Conservation (phyloP, 2,329 filamentous ascomycete genomes). For the Colletotrichum liriopes region DNA sequence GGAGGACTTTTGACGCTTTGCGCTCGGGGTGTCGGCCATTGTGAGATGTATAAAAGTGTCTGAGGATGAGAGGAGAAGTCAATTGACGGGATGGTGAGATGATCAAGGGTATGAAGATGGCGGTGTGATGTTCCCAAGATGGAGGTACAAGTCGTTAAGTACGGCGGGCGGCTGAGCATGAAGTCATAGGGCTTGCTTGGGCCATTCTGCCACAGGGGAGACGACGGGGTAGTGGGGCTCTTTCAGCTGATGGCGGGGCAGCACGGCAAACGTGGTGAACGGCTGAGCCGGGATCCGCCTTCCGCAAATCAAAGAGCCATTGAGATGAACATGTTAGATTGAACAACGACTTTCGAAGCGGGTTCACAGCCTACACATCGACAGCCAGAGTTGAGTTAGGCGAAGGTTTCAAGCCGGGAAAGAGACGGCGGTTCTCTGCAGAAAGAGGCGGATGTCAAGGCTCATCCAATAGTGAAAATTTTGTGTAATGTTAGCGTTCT, state of each 20-base stretch:
- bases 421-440: too few relatives aligned
- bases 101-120: neutral
- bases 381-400: too few relatives aligned
- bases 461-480: too few relatives aligned
- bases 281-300: neutral
- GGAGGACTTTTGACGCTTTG: slow-evolving; percentile 52
- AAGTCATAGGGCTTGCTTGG: slow-evolving; percentile 31
- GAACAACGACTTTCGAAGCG: too few relatives aligned
- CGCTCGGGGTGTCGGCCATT: slow-evolving; percentile 42
- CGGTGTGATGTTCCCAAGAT: neutral
- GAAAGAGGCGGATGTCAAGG: too few relatives aligned
- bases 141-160: slow-evolving; percentile 3
- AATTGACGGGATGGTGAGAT: neutral
- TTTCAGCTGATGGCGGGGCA: slow-evolving; percentile 31
- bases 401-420: too few relatives aligned
- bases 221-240: slow-evolving; percentile 29
- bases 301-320: neutral
- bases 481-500: too few relatives aligned
- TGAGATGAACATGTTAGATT: too few relatives aligned
- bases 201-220: slow-evolving; percentile 18
- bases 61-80: neutral
- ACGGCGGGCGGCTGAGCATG: slow-evolving; percentile 24
- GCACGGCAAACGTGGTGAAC: slow-evolving; percentile 24
- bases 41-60: neutral
- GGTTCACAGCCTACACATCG: too few relatives aligned